Percentiles rank a stretch among this genome's conserved stretches.
These are phyloP conservation scores for Boletus subcaerulescens DNA, from an alignment of 768 basidiomycete species.

Conservation along the genomic window DNA sequence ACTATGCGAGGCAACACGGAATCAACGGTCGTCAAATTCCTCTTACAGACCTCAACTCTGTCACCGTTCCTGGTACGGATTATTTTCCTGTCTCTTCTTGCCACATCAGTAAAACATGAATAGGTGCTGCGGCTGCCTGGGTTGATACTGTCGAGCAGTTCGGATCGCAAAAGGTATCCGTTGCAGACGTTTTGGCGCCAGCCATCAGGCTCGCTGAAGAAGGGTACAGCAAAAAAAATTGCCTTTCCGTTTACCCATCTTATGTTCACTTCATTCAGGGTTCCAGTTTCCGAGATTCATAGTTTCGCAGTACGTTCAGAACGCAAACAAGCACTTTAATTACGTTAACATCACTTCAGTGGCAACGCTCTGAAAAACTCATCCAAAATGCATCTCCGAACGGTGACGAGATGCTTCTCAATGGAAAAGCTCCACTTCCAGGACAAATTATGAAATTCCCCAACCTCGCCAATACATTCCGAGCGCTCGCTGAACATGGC, in stretches of 20 bases:
- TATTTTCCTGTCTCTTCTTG: neutral
- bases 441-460: conserved; percentile 84
- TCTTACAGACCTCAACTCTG: conserved; percentile 78
- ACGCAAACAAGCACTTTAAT: neutral
- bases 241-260: neutral
- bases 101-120: conserved; percentile 17
- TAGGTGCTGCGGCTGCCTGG: conserved; percentile 95
- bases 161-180: conserved; percentile 62
- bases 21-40: conserved; percentile 70
- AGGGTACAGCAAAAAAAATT: conserved; percentile 50
- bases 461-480: conserved; percentile 81
- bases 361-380: conserved; percentile 54
- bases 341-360: conserved; percentile 31
- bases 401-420: conserved; percentile 79
- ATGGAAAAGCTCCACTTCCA: conserved; percentile 78
- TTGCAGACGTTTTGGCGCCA: conserved; percentile 78
- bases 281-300: conserved; percentile 85
- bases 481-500: conserved; percentile 72
- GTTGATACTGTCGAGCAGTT: conserved; percentile 81
- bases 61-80: conserved; percentile 73
- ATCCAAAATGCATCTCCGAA: conserved; percentile 85
- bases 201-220: conserved; percentile 91
- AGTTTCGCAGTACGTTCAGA: conserved; percentile 47
- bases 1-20: conserved; percentile 68
- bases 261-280: conserved; percentile 39